Conservation (phyloP, 768 basidiomycete genomes). For the Termitomyces sp. region DNA sequence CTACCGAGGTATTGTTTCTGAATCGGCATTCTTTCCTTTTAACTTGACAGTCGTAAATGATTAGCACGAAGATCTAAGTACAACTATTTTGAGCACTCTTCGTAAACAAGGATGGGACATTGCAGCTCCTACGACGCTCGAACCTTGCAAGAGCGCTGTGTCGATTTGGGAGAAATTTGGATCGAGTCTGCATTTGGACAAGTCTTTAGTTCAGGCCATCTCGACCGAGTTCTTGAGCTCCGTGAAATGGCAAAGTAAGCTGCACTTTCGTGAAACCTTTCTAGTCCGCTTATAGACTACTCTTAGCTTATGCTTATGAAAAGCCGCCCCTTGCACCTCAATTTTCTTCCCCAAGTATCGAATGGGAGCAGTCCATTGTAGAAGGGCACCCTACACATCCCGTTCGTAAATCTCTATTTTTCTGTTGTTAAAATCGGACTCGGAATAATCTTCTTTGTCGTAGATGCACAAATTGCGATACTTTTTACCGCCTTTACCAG, state of each 20-base stretch:
- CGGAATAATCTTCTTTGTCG: background rate
- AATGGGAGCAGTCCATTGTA: slow-evolving; percentile 58
- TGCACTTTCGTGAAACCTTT: background rate
- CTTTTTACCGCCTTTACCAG: slow-evolving; percentile 43
- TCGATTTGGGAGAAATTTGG: slow-evolving; percentile 41
- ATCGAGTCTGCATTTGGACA: slow-evolving; percentile 27
- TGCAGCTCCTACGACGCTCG: slow-evolving; percentile 16
- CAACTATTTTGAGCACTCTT: slow-evolving; percentile 21
- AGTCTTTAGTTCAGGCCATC: slow-evolving; percentile 31
- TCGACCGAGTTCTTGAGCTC: slow-evolving; percentile 43
- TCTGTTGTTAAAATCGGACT: background rate
- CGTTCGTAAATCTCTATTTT: slow-evolving; percentile 21
- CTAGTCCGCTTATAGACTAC: background rate
- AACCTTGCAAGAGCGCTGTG: slow-evolving; percentile 27
- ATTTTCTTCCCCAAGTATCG: slow-evolving; percentile 42
- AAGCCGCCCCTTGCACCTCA: slow-evolving; percentile 39
- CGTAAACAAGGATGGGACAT: slow-evolving; percentile 21
- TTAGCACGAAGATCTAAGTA: slow-evolving; percentile 24
- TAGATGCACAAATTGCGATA: slow-evolving; percentile 56
- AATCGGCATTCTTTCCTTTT: background rate
- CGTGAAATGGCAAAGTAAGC: slow-evolving; percentile 48
- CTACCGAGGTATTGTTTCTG: slow-evolving; percentile 7
- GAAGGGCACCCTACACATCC: slow-evolving; percentile 60
- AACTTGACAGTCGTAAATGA: background rate
- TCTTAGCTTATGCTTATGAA: slow-evolving; percentile 40